Evolutionary conservation across 2,329 filamentous ascomycete species (phyloP), one percentile per base, ranked within the genome.

Genomic region (Colletotrichum sublineola): DNA sequence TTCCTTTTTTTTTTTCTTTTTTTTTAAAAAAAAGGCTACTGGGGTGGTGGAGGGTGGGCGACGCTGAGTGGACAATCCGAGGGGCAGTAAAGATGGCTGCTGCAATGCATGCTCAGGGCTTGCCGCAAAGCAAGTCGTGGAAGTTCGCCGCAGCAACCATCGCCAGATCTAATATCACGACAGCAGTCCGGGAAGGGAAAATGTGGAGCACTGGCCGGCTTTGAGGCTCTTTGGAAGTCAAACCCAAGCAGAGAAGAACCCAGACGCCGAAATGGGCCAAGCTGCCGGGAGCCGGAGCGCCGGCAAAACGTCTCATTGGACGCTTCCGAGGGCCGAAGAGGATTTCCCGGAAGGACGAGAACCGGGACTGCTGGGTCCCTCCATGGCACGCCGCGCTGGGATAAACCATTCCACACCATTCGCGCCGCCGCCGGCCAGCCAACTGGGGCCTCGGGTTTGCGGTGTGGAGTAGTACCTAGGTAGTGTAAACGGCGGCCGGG

Each of bases 281-380:
- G 67, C 57, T 63, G 66, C 52, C 61, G 61, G 69, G 53, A 48
- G 38, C 70, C 67, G 71, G 56, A 42, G 52, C 67, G 48, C 66
- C 38, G 62, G 67, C 31, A 38, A 62, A 38, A 62, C 46, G 63
- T 48, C 70, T 65, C 42, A 73, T 73, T 74, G 71, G 71, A 36
- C 48, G 60, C 31, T 46, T 53, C 42, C 56, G 53, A 48, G 42
- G 46, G 24, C 18, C 31, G 46, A 74, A 74, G 68, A 72, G 68
- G 63, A 74, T 70, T 67, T 72, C 58, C 71, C 71, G 71, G 73
- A 68, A 74, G 55, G 64, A 58, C 67, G 73, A 74, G 62, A 74
- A 73, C 52, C 73, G 66, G 68, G 52, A 57, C 40, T 61, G 56
- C 55, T 63, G 68, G 68, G 64, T 36, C 64, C 67, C 61, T 58